Evolutionary conservation across 2,329 filamentous ascomycete species (phyloP), one percentile per base, ranked within the genome.

Genomic region (Monosporascus sp.): DNA sequence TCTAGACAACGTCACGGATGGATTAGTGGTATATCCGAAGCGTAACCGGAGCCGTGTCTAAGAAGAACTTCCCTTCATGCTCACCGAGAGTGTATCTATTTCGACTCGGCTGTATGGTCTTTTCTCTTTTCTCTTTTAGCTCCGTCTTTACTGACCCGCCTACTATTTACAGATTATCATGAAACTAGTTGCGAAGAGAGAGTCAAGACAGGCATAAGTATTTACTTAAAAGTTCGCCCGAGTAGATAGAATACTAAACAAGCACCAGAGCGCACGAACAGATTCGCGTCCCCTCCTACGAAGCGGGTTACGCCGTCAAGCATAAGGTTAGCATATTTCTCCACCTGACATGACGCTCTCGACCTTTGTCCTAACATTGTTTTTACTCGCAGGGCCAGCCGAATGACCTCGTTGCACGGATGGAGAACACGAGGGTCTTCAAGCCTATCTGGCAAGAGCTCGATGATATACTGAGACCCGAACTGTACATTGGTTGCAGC

Each of bases 281-380:
- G 70, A 92, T 96, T 63, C 86, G 87, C 7, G 88, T 96, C 1
- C 79, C 96, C 45, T 89, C 82, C 2, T 87, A 91, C 72, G 77
- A 95, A 72, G 89, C 90, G 0, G 81, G 79, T 44, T 76, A 78
- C 34, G 83, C 86, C 41, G 75, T 79, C 31, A 77, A 79, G 67
- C 62, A 73, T 44, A 70, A 79, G 60, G 68, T 54, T 41, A 45
- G 36, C 48, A 34, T 54, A 18, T 48, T 47, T 31, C 7, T 25
- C 7, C 7, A 7, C 7, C 25, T 25, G 25, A 25, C 25, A 25
- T 25, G 25, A 24, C 25, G 7, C 6, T 25, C 25, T 25, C 7
- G 6, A 25, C 25, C 7, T 25, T 7, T 25, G 1, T 8, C 7
- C 25, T 25, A 25, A 25, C 25, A 25, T 25, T 7, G 25, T 25